These are phyloP conservation scores for Oidiodendron maius DNA, from an alignment of 495 filamentous ascomycete genomes.

Conservation along the genomic window DNA sequence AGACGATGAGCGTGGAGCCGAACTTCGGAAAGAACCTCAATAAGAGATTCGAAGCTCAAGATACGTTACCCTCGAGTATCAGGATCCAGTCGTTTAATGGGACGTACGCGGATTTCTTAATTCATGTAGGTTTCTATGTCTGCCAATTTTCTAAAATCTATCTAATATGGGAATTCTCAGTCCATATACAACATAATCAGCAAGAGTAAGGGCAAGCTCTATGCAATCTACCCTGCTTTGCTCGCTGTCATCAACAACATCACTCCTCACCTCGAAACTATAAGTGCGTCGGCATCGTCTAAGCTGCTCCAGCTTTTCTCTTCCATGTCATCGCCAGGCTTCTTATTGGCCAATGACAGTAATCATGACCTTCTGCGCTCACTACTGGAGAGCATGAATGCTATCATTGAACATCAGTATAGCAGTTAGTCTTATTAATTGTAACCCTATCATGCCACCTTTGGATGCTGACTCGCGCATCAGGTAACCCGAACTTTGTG, in stretches of 20 bases:
- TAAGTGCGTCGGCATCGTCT: conserved; percentile 67
- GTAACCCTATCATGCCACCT: background rate
- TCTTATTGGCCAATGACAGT: conserved; percentile 90
- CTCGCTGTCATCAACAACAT: conserved; percentile 92
- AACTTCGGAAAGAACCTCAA: conserved; percentile 90
- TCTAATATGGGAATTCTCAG: conserved; percentile 49
- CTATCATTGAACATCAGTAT: conserved; percentile 89
- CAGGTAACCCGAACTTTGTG: conserved; percentile 79
- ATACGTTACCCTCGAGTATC: conserved; percentile 76
- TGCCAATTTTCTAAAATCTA: background rate
- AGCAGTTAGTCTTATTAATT: conserved; percentile 46
- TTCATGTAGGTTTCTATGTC: conserved; percentile 60
- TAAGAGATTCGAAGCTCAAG: conserved; percentile 82
- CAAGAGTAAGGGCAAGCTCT: conserved; percentile 82
- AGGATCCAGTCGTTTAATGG: conserved; percentile 79
- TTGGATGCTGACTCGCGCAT: background rate
- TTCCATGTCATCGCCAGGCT: conserved; percentile 91
- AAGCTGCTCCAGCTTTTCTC: conserved; percentile 86
- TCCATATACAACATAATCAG: conserved; percentile 92
- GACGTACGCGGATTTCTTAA: conserved; percentile 88
- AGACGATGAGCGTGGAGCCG: conserved; percentile 89
- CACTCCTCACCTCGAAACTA: conserved; percentile 70
- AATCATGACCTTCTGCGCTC: conserved; percentile 81
- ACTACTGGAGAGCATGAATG: conserved; percentile 84
- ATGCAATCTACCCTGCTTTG: conserved; percentile 87